Evolutionary conservation across 192 early-diverging fungal species (phyloP), one percentile per base, ranked within the genome.

Genomic region (Geranomyces variabilis): DNA sequence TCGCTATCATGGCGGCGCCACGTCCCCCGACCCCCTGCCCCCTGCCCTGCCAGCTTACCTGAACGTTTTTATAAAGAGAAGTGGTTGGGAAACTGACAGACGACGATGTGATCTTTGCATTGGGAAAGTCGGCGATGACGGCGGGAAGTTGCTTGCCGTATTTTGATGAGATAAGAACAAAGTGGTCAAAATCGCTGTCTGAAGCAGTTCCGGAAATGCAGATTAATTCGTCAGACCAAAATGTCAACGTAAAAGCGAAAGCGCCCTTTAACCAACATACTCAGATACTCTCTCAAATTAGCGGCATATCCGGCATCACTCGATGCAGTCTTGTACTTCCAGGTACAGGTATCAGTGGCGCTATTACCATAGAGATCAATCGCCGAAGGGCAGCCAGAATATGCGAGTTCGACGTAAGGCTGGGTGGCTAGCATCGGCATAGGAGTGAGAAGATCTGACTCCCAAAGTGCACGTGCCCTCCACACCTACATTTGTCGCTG

Each of bases 331-430:
- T 33, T 26, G 58, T 60, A 60, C 2, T 3, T 29, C 22, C 29
- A 60, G 7, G 2, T 17, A 33, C 58, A 60, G 31, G 4, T 60
- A 33, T 60, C 58, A 17, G 58, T 60, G 6, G 58, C 58, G 5
- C 22, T n/a, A 33, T 60, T 60, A 8, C 58, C 58, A 33, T 28
- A 60, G 19, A 24, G 9, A 6, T 6, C 58, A 33, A 60, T 33
- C 5, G 58, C 58, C 2, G 31, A 33, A 30, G 58, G 58, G 26
- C 58, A 60, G 17, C 58, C 58, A 29, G 26, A 28, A n/a, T 29
- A 60, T 17, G 58, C 58, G 8, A 60, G 58, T 29, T 60, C 28
- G 24, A 60, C 58, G 29, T 60, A 60, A 24, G 58, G 58, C 26
- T 60, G 58, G 4, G 24, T 7, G 8, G 10, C 58, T 60, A 14